Evolutionary conservation across 176 grass and related monocot genomes (phyloP).

Genomic region (Eleusine coracana): DNA sequence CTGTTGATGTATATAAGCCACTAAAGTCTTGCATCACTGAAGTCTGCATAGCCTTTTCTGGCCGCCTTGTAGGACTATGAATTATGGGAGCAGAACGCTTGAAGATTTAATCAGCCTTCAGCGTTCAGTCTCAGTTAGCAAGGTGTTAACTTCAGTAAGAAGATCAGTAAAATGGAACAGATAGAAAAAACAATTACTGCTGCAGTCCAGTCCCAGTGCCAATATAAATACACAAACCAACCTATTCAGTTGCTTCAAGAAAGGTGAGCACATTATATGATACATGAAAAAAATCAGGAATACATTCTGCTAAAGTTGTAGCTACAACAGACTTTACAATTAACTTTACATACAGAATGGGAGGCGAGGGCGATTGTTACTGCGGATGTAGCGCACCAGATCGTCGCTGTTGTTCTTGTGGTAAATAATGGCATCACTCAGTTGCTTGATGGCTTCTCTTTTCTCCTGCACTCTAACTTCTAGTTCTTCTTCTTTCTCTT

Average conservation of each 20-base stretch:
- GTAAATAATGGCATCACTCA: slow-evolving; percentile 73
- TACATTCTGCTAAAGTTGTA: not conserved
- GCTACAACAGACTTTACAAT: slow-evolving; percentile 18
- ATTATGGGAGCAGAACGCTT: no score
- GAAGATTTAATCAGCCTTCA: no score
- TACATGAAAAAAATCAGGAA: slow-evolving; percentile 12
- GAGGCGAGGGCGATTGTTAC: slow-evolving; percentile 39
- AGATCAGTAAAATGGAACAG: not conserved
- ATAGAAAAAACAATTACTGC: not conserved
- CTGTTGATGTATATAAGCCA: no score
- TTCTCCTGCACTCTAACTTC: slow-evolving; percentile 73
- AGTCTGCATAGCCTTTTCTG: no score
- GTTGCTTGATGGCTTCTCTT: slow-evolving; percentile 87
- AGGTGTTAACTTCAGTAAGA: not conserved
- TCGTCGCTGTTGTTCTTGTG: slow-evolving; percentile 69
- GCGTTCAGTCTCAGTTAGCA: no score
- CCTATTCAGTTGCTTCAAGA: slow-evolving; percentile 9
- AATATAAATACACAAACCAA: slow-evolving; percentile 33
- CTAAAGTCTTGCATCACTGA: not conserved
- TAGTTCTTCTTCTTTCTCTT: slow-evolving; percentile 65
- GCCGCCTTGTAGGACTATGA: no score
- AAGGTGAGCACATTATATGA: slow-evolving; percentile 20
- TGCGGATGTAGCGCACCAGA: slow-evolving; percentile 56
- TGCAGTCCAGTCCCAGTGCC: not conserved
- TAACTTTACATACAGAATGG: slow-evolving; percentile 54